Base-by-base conservation (phyloP, 331 rosid species). In the Ulmus americana region DNA sequence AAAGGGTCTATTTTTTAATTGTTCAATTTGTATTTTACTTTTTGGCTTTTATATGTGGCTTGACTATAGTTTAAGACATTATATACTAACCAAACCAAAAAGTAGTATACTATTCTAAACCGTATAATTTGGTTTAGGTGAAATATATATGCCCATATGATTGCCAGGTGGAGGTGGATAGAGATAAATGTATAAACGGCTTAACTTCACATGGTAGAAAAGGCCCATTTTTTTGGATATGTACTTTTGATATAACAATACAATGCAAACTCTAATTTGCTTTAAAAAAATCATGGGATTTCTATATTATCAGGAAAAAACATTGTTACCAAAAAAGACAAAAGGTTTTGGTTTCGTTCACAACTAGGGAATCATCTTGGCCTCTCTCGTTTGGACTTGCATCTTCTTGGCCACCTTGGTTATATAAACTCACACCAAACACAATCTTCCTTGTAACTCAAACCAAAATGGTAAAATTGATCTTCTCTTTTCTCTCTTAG, bases 381-480 rank as follows among this genome's bases (percentile, higher is more conserved):
- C 83, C 54, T 59, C 56, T 50, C 65, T 63, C 63, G 49, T 49
- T 55, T 48, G 71, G 46, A 74, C 64, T 58, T 18, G 20, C 71
- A 5, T 46, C 47, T 62, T 44, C 46, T 54, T 45, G 12, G 59
- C 76, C 70, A 63, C 13, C 64, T 54, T 13, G 7, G 10, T 8
- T 40, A 5, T 10, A 42, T 5, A 39, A 8, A 0, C 28, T n/a
- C 22, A 12, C 18, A 58, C 45, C 7, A 13, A 8, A 45, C 6
- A 62, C 11, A 14, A 56, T 42, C 58, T 56, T 16, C 20, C 43
- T 63, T 62, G 59, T 56, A 70, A 76, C 44, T 12, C 39, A 3
- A 67, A 65, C 64, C 49, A 69, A 73, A 76, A 74, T 71, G 85
- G 86, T 84, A 68, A 73, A 10, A 8, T 12, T 61, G 43, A 59